Evolutionary conservation across 345 rosid species (phyloP).

Genomic region (Acer yangbiense): DNA sequence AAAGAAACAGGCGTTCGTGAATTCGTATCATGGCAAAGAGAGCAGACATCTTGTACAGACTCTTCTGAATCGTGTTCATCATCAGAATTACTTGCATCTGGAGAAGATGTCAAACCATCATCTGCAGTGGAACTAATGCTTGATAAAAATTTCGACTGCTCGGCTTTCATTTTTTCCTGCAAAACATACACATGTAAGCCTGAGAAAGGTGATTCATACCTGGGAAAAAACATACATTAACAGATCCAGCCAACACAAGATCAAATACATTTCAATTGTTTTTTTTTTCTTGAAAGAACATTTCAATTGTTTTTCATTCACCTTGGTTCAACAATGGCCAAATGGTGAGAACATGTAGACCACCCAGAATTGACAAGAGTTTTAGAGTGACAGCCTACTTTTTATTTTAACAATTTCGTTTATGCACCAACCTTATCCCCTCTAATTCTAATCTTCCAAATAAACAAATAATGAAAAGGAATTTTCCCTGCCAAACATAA

Average conservation of each 20-base stretch:
- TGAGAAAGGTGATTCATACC: constrained; percentile 25
- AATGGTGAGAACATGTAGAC: neutral
- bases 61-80: constrained; percentile 41
- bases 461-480: neutral
- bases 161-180: constrained; percentile 98
- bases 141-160: constrained; percentile 87
- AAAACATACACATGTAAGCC: constrained; percentile 23
- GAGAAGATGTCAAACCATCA: constrained; percentile 45
- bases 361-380: neutral
- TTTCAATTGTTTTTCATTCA: neutral
- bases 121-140: constrained; percentile 49
- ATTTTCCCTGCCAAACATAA: neutral
- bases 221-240: neutral
- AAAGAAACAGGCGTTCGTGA: constrained; percentile 76
- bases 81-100: constrained; percentile 49
- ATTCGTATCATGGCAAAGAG: constrained; percentile 84
- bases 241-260: constrained; percentile 8
- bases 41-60: constrained; percentile 64
- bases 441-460: constrained; percentile 2
- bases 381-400: neutral
- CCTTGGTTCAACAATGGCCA: constrained; percentile 7
- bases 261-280: constrained; percentile 1
- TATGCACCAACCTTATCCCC: neutral
- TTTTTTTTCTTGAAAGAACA: too few species aligned
- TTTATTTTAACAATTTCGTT: neutral